phyloP scores from a whole-genome alignment of 306 rosid species.

The Bauhinia variegata region DNA sequence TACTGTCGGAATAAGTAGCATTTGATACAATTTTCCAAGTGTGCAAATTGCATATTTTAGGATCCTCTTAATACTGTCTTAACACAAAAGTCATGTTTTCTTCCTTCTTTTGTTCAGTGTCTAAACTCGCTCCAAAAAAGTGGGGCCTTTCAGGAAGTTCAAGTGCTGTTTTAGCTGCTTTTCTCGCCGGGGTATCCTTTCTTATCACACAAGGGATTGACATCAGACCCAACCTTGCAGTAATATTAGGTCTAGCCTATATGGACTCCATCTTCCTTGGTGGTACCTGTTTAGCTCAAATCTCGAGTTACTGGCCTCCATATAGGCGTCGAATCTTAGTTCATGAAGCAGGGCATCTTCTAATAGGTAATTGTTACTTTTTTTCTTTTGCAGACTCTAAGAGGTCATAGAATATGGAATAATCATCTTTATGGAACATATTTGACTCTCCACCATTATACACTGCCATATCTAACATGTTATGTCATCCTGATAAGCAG shows the following conservation, averaged over 20 bases:
- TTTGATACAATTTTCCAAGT: slow-evolving; percentile 11
- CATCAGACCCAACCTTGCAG: slow-evolving; percentile 83
- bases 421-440: slow-evolving; percentile 1
- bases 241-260: slow-evolving; percentile 73
- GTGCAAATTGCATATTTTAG: slow-evolving; percentile 16
- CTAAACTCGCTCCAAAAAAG: slow-evolving; percentile 88
- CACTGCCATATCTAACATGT: slow-evolving; percentile 18
- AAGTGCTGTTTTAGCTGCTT: slow-evolving; percentile 57
- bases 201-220: slow-evolving; percentile 84
- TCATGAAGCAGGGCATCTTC: slow-evolving; percentile 96
- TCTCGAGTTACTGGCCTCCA: slow-evolving; percentile 98
- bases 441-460: slow-evolving; percentile 19
- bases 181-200: slow-evolving; percentile 76
- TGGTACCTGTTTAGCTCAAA: slow-evolving; percentile 90
- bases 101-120: slow-evolving; percentile 51
- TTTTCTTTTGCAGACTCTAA: slow-evolving; percentile 14
- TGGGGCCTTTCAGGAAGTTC: slow-evolving; percentile 92
- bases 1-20: slow-evolving; percentile 10
- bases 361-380: slow-evolving; percentile 54
- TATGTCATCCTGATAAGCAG: slow-evolving; percentile 49
- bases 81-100: neutral
- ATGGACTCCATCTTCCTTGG: slow-evolving; percentile 83
- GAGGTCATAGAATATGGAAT: slow-evolving; percentile 6
- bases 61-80: neutral
- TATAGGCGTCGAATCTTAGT: slow-evolving; percentile 74